Evolutionary conservation across 1,139 yeast genomes (phyloP).

Genomic region (Arxiozyma bovina): DNA sequence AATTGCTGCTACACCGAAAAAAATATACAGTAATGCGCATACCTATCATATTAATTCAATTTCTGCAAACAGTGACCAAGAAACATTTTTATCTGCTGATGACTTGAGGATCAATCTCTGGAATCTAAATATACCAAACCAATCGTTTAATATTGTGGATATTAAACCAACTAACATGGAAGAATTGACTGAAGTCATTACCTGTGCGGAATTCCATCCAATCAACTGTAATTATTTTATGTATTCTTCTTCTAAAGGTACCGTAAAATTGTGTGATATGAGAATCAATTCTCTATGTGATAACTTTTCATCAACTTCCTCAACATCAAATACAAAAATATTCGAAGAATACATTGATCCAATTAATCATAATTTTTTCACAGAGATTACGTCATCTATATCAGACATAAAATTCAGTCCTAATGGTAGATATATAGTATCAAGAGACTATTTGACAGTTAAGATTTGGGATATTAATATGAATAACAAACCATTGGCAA

Average conservation of each 20-base stretch:
- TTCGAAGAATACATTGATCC: conserved; percentile 94
- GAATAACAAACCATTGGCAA: conserved; percentile 91
- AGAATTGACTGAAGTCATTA: conserved; percentile 94
- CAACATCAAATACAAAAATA: conserved; percentile 56
- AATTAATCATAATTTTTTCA: conserved; percentile 86
- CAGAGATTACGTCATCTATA: conserved; percentile 92
- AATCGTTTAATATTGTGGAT: conserved; percentile 92
- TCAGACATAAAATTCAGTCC: conserved; percentile 88
- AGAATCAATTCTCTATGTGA: conserved; percentile 93
- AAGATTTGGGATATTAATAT: conserved; percentile 97
- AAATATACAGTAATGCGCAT: conserved; percentile 90
- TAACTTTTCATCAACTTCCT: conserved; percentile 23
- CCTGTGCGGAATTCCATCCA: conserved; percentile 98
- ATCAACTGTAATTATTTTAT: conserved; percentile 83
- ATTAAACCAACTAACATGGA: conserved; percentile 98
- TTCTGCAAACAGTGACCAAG: conserved; percentile 90
- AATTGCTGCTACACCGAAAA: conserved; percentile 89
- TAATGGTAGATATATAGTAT: conserved; percentile 89
- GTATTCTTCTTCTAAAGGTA: conserved; percentile 96
- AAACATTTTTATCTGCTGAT: conserved; percentile 87
- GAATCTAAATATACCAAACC: conserved; percentile 92
- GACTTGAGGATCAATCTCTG: conserved; percentile 92
- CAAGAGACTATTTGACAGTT: conserved; percentile 94
- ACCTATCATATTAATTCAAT: conserved; percentile 97
- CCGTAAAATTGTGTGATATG: conserved; percentile 94